Conservation (phyloP, 805 yeast genomes). For the Candida maltosa region DNA sequence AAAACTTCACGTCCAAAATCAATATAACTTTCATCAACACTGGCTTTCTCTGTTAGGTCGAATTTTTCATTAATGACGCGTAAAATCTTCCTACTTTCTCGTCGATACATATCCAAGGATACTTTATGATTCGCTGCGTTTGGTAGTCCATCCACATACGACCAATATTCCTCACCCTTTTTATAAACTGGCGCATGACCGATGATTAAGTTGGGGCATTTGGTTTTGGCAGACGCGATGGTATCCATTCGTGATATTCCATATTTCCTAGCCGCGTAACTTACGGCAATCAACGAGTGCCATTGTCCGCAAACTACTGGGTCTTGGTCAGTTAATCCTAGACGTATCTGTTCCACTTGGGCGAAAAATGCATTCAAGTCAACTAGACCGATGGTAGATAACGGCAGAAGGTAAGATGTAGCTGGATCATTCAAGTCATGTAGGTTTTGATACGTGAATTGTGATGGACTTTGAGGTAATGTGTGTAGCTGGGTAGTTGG, state of each 20-base stretch:
- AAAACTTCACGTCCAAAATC: constrained; percentile 74
- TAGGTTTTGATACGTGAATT: constrained; percentile 51
- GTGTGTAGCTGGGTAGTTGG: constrained; percentile 1
- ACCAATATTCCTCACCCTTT: constrained; percentile 84
- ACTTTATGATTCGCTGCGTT: constrained; percentile 71
- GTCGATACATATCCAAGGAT: constrained; percentile 83
- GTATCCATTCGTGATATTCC: constrained; percentile 81
- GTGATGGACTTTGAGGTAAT: constrained; percentile 1
- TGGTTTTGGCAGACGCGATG: constrained; percentile 60
- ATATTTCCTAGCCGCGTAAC: constrained; percentile 81
- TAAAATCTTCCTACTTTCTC: constrained; percentile 80
- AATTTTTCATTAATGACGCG: constrained; percentile 59
- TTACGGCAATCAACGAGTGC: constrained; percentile 85
- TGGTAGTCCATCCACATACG: constrained; percentile 61
- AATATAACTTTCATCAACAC: constrained; percentile 89
- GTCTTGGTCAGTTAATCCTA: constrained; percentile 59
- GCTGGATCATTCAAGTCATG: constrained; percentile 42
- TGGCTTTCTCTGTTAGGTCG: constrained; percentile 82
- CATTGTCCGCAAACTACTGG: constrained; percentile 96
- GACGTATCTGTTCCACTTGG: constrained; percentile 81
- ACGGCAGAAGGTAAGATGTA: constrained; percentile 58
- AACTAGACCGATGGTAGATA: constrained; percentile 78
- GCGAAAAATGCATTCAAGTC: constrained; percentile 96
- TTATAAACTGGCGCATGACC: constrained; percentile 94
- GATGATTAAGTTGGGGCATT: constrained; percentile 72